Evolutionary conservation across 495 filamentous ascomycete species (phyloP), one percentile per base, ranked within the genome.

Genomic region (Aspergillus egyptiacus): DNA sequence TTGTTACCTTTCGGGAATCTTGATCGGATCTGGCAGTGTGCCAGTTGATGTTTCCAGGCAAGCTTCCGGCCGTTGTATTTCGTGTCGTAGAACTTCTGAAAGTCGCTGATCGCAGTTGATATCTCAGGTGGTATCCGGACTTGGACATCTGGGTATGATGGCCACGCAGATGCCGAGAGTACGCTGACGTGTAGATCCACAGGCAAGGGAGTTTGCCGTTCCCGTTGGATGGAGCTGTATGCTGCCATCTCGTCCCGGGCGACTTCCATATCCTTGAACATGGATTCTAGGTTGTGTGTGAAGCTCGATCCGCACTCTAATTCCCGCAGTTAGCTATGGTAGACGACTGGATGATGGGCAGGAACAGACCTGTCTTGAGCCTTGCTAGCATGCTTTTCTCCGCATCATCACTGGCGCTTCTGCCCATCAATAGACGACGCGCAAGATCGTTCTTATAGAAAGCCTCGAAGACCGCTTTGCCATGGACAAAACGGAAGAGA

Each of bases 371-470:
- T 45, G 81, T 89, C 71, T 91, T 95, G 45, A 99, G 71, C 54
- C 91, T 84, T 20, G 85, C 66, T 22, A 97, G 75, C 94, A 97
- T 99, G 69, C 84, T 94, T 51, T 89, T 80, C 68, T 99, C 93
- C 0, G 93, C 91, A 69, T 97, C 94, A 15, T 87, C 84, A 58
- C 87, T 95, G 9, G 93, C 93, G 61, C 89, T 95, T 51, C 91
- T 80, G 24, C 82, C 84, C 84, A 97, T 86, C 32, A 99, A 72
- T 18, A 99, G 71, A 22, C 93, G 80, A 6, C 88, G 78, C 2
- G 94, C 91, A 38, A 99, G 81, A 59, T 96, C 91, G 50, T 88
- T 93, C 74, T 97, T 97, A 75, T 99, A 99, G 59, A 99, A 97
- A 4, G 90, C 93, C 58, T 97, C 93, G 57, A 99, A 99, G 0